These are phyloP conservation scores for Catenaria anguillulae DNA, from an alignment of 371 early-diverging fungal genomes.

Conservation along the genomic window DNA sequence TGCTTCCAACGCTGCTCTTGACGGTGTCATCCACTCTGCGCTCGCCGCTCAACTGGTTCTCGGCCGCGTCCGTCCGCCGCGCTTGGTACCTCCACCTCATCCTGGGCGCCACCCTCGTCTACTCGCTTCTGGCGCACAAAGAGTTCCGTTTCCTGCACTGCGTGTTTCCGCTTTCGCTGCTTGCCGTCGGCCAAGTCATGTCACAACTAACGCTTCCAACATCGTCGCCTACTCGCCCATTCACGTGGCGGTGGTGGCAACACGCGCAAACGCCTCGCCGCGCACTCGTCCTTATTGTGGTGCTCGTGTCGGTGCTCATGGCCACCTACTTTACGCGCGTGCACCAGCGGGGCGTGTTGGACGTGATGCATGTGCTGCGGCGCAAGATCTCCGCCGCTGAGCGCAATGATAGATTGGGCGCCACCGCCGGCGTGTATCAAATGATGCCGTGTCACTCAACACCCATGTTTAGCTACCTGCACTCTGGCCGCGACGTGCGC, in stretches of 20 bases:
- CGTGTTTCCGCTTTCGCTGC: constrained; percentile 54
- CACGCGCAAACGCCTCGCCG: background rate
- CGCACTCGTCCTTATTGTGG: background rate
- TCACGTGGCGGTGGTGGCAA: background rate
- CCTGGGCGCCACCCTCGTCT: constrained; percentile 38
- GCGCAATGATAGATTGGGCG: background rate
- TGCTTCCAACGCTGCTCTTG: constrained; percentile 8
- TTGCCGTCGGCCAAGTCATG: constrained; percentile 45
- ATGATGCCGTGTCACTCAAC: constrained; percentile 95
- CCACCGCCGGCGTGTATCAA: constrained; percentile 33
- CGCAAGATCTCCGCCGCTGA: constrained; percentile 27
- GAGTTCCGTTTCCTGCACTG: constrained; percentile 85
- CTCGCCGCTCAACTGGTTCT: no score
- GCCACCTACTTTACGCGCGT: constrained; percentile 50
- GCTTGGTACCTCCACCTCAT: constrained; percentile 10
- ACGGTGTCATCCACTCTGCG: background rate
- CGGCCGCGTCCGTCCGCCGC: no score
- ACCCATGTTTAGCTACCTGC: constrained; percentile 66
- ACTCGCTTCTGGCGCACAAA: constrained; percentile 71
- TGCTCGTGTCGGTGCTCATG: constrained; percentile 28
- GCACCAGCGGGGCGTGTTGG: constrained; percentile 86
- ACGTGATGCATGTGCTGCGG: constrained; percentile 60
- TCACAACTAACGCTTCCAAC: background rate
- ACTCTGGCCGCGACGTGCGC: constrained; percentile 29
- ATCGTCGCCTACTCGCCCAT: no score